Base-by-base conservation (phyloP, 116 monocot genomes). In the Cymodocea nodosa region DNA sequence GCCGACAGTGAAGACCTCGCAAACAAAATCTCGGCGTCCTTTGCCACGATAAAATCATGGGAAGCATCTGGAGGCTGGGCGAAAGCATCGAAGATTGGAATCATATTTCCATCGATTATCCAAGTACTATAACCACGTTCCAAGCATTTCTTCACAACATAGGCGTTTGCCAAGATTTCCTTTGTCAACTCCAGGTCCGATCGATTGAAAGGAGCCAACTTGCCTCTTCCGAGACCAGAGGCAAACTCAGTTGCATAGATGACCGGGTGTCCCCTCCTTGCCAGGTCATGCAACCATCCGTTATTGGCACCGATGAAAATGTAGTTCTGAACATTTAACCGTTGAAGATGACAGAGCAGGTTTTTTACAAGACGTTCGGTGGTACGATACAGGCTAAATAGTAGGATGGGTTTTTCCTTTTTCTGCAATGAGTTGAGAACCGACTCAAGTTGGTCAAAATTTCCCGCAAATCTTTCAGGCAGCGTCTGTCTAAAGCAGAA, bases 401-500 rank as follows among this genome's bases (percentile, higher is more conserved):
- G 39, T 71, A 85, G 34, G 16, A 92, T 51, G 23, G 67, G 51
- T 30, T 74, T 79, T n/a, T n/a, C n/a, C 19, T 68, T 63, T 53
- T 81, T 83, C 75, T 87, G 70, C 65, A 86, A 62, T 52, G 80
- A 77, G 35, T 70, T 30, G 24, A 98, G 74, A 71, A 85, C 64
- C 78, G 67, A 64, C 55, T 68, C 79, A 66, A 98, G 86, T 71
- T 86, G 82, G 70, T 80, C 62, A 20, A 78, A 82, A 64, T 62
- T 82, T 58, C 68, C 80, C 15, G 75, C 79, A 48, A 82, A 24
- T 76, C 80, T 85, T 56, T 76, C 76, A 57, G 71, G 85, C 62
- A 75, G 71, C 40, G 82, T 75, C 76, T 91, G 81, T 58, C 79
- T 80, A 64, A 97, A 97, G 83, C 97, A 98, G 78, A 89, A 98